Percentiles rank a stretch among this genome's conserved stretches.
These are phyloP conservation scores for Phytophthora hybrid DNA, from an alignment of 352 stramenopile genomes.

Conservation along the genomic window DNA sequence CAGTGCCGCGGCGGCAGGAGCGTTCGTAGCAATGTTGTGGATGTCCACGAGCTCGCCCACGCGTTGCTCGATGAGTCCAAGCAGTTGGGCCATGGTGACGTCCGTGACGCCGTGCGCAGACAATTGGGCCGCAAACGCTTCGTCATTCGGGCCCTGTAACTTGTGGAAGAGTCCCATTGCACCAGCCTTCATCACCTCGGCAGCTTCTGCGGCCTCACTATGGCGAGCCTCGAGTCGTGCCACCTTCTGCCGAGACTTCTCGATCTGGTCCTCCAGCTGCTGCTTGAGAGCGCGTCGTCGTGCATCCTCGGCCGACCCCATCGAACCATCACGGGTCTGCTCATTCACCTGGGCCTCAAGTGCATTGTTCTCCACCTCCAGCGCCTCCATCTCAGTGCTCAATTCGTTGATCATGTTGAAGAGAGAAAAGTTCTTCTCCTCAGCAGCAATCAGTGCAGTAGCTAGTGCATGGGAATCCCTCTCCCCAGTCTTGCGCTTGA, in stretches of 20 bases:
- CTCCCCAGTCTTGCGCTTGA: conserved; percentile 91
- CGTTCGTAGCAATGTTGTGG: conserved; percentile 83
- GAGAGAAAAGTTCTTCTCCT: conserved; percentile 96
- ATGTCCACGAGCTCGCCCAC: conserved; percentile 89
- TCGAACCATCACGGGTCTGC: conserved; percentile 45
- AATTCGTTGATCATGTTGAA: conserved; percentile 96
- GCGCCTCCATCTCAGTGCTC: conserved; percentile 90
- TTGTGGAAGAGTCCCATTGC: conserved; percentile 87
- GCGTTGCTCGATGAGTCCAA: conserved; percentile 87
- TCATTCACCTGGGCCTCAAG: conserved; percentile 70
- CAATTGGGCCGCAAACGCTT: conserved; percentile 77
- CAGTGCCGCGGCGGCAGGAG: conserved; percentile 38
- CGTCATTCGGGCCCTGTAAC: conserved; percentile 71
- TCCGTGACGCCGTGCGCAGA: conserved; percentile 79
- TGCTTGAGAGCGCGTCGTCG: conserved; percentile 68
- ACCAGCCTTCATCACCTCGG: conserved; percentile 79
- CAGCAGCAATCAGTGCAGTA: conserved; percentile 83
- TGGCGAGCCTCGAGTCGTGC: conserved; percentile 69
- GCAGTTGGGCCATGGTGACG: conserved; percentile 80
- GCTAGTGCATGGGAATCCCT: conserved; percentile 86
- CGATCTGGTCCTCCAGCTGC: conserved; percentile 84
- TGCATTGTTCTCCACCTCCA: conserved; percentile 88
- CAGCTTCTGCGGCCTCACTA: conserved; percentile 64
- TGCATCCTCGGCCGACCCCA: conserved; percentile 65
- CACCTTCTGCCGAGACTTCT: conserved; percentile 86